Conservation (phyloP, 306 rosid species). For the Rubus parviflorus region DNA sequence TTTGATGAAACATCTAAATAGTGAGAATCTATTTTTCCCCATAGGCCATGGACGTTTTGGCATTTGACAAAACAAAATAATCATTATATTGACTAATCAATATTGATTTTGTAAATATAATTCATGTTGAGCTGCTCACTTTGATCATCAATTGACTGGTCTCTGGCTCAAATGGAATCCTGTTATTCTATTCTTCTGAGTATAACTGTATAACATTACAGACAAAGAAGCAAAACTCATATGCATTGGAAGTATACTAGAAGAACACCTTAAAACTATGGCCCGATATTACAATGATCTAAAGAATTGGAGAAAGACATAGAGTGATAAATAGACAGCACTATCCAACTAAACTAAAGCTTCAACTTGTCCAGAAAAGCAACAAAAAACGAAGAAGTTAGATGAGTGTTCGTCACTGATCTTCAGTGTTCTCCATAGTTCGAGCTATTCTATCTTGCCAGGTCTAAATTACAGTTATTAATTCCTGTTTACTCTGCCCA, state of each 20-base stretch:
- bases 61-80: neutral
- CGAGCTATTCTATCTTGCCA: neutral
- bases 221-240: neutral
- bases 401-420: neutral
- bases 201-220: neutral
- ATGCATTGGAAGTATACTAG: neutral
- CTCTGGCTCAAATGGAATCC: neutral
- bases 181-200: no score
- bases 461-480: neutral
- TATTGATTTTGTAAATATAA: neutral
- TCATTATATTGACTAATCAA: neutral
- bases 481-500: slow-evolving; percentile 4
- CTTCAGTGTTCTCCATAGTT: neutral
- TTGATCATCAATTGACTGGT: neutral
- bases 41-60: neutral
- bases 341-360: neutral
- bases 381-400: neutral
- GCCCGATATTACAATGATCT: slow-evolving; percentile 4
- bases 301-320: neutral
- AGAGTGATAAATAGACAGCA: neutral
- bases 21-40: neutral
- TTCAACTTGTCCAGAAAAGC: neutral
- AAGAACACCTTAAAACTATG: neutral
- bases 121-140: neutral
- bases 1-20: neutral